phyloP scores from a whole-genome alignment of 164 flowering plant species.

The Piper betle region DNA sequence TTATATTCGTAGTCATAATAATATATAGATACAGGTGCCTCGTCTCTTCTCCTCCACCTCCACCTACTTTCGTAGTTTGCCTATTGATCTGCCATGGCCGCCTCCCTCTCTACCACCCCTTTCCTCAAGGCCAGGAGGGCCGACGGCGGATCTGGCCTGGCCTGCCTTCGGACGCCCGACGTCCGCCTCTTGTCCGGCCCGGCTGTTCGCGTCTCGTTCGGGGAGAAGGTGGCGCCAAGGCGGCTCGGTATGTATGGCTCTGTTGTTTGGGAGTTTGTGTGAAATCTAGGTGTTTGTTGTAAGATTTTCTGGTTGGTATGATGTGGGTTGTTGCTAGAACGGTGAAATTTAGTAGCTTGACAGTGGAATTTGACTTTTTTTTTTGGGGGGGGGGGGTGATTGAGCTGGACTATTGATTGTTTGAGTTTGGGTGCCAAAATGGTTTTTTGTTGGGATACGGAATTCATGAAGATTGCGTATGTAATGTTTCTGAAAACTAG shows the following conservation, averaged over 20 bases:
- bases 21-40: too few relatives aligned
- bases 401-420: too few relatives aligned
- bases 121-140: slow-evolving; percentile 25
- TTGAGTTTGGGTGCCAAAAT: too few relatives aligned
- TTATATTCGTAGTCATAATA: too few relatives aligned
- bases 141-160: slow-evolving; percentile 18
- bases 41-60: too few relatives aligned
- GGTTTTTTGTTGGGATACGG: too few relatives aligned
- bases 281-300: not conserved
- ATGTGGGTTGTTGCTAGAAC: not conserved
- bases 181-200: slow-evolving; percentile 22
- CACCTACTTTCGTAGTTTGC: too few relatives aligned
- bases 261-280: not conserved
- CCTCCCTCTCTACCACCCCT: slow-evolving; percentile 34
- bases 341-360: not conserved
- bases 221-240: slow-evolving; percentile 13
- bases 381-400: too few relatives aligned
- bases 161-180: slow-evolving; percentile 21
- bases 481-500: too few relatives aligned
- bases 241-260: slow-evolving; percentile 28
- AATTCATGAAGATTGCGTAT: too few relatives aligned
- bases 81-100: too few relatives aligned
- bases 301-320: not conserved
- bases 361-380: not conserved
- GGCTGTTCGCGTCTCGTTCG: slow-evolving; percentile 23